Evolutionary conservation across 805 yeast genomes (phyloP).

Genomic region (Isabelozyma heimii): DNA sequence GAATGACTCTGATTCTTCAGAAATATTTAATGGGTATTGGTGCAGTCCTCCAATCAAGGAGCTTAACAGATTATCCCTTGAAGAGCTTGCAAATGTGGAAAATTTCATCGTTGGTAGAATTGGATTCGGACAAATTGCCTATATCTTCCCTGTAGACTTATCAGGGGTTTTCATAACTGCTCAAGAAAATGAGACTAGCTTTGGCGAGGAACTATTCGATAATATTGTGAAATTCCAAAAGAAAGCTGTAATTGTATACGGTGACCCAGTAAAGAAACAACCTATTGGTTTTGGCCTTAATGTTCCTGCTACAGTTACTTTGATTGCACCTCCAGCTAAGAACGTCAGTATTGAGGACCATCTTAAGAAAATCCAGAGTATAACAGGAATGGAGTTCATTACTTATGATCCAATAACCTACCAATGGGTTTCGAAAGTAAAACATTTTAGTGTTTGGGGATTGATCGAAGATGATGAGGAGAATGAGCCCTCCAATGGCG

Average conservation of each 20-base stretch:
- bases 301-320: constrained; percentile 71
- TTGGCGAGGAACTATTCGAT: constrained; percentile 41
- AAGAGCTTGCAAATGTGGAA: constrained; percentile 53
- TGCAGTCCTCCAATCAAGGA: constrained; percentile 62
- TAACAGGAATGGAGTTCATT: constrained; percentile 72
- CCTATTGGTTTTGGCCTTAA: constrained; percentile 67
- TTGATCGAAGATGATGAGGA: constrained; percentile 51
- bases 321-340: constrained; percentile 59
- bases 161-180: constrained; percentile 46
- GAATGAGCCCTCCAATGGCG: constrained; percentile 6
- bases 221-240: constrained; percentile 38
- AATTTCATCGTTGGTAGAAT: constrained; percentile 68
- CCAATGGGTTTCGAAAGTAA: constrained; percentile 76
- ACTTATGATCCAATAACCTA: constrained; percentile 76
- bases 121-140: constrained; percentile 67
- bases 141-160: constrained; percentile 66
- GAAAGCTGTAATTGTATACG: constrained; percentile 60
- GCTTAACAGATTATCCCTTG: constrained; percentile 39
- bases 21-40: constrained; percentile 55
- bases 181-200: constrained; percentile 27
- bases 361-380: constrained; percentile 48
- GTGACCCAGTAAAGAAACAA: constrained; percentile 53
- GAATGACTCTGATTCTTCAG: not conserved
- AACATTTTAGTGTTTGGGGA: constrained; percentile 96
- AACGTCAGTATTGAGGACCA: constrained; percentile 43